Evolutionary conservation across 108 stramenopile genomes (phyloP).

Genomic region (Cyclostephanos tholiformis): DNA sequence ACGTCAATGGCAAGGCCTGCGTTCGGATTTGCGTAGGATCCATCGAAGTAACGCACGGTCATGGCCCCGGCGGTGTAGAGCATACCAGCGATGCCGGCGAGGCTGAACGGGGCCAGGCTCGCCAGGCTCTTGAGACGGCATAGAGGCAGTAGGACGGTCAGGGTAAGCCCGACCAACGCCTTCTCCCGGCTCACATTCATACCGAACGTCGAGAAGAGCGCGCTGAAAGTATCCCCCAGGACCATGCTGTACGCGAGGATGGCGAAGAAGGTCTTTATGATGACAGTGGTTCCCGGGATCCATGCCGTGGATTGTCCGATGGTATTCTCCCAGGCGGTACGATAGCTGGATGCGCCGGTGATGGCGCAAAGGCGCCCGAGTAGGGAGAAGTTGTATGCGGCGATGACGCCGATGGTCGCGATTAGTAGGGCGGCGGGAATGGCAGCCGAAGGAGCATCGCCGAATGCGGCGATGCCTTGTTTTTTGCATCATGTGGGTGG

Average conservation of each 20-base stretch:
- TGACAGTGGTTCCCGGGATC: slow-evolving; percentile 84
- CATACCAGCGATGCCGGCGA: slow-evolving; percentile 87
- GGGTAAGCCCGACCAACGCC: slow-evolving; percentile 69
- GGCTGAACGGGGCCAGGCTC: slow-evolving; percentile 84
- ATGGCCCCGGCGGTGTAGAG: slow-evolving; percentile 84
- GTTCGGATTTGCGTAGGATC: slow-evolving; percentile 62
- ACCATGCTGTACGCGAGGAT: slow-evolving; percentile 94
- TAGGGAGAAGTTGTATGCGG: slow-evolving; percentile 78
- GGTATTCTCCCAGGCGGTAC: slow-evolving; percentile 87
- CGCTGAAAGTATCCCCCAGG: slow-evolving; percentile 87
- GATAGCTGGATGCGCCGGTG: slow-evolving; percentile 80
- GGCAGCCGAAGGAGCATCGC: slow-evolving; percentile 83
- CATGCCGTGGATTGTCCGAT: slow-evolving; percentile 76
- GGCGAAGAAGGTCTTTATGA: slow-evolving; percentile 87
- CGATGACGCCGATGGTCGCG: slow-evolving; percentile 62
- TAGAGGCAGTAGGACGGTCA: slow-evolving; percentile 83
- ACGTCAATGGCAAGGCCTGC: slow-evolving; percentile 52
- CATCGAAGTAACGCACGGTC: slow-evolving; percentile 78
- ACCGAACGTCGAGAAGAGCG: slow-evolving; percentile 67
- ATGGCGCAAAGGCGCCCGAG: slow-evolving; percentile 77
- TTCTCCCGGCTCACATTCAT: slow-evolving; percentile 48
- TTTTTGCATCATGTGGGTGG: background rate
- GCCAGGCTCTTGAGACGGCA: slow-evolving; percentile 87
- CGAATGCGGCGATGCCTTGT: slow-evolving; percentile 91
- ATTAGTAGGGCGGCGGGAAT: slow-evolving; percentile 83